Evolutionary conservation across 805 yeast species (phyloP), one percentile per base, ranked within the genome.

Genomic region (Wickerhamomyces queroliae): DNA sequence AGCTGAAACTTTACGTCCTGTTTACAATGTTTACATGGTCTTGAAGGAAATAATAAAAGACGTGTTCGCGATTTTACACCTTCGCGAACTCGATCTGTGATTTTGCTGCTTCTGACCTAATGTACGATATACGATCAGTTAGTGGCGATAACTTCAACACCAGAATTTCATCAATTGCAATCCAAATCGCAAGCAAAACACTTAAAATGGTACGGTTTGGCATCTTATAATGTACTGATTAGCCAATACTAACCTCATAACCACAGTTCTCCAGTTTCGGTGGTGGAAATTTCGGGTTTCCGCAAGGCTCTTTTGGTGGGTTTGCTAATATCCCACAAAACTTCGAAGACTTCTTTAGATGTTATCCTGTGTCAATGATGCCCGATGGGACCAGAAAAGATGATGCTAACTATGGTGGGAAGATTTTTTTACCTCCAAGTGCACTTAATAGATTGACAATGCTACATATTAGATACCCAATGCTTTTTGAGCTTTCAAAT

Each of bases 281-380:
- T 32, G 52, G 59, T 24, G 50, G 58, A 20, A 43, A 21, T 17
- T 40, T 37, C 21, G 48, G 45, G 4, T 48, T 48, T 31, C 47
- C 42, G 9, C 40, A 39, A 22, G 32, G 20, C 7, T 38, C 33
- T 30, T 32, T 48, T 27, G 46, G 44, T 10, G 54, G 55, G 1
- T 62, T 58, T 44, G 59, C 49, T 2, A 52, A 52, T 30, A 37
- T 64, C 5, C 63, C 70, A n/a, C 70, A 65, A 41, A 58, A 53
- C 28, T 93, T 89, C 63, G 89, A 85, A 51, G 96, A 89, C 47
- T 85, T 75, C 61, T 93, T 87, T 67, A 74, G 99, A 54, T 83
- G 96, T 56, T 93, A 89, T 59, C 97, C 99, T 2, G 76, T 91
- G 24, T 71, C 83, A 1, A 85, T 85, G 88, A 85, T 91, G 95